A percentile compares a stretch with the other conserved stretches of the same genome.
Evolutionary conservation across 1,284 basidiomycete genomes (phyloP).

Genomic region (Leccinum insolens): DNA sequence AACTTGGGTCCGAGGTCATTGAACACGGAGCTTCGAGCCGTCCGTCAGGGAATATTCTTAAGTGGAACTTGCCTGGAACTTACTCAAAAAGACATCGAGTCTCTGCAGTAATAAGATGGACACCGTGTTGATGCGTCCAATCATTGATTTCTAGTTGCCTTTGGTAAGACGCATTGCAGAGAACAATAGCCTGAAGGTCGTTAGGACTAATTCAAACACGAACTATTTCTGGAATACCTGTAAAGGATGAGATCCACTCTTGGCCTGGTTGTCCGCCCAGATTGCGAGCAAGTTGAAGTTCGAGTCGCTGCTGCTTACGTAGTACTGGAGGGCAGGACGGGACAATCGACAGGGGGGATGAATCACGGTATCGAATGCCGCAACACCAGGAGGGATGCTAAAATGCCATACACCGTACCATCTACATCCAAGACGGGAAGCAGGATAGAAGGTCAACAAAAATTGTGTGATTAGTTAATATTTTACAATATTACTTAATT

Average conservation of each 20-base stretch:
- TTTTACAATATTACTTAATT: too few relatives aligned
- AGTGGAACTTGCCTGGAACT: conserved; percentile 26
- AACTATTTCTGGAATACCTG: conserved; percentile 57
- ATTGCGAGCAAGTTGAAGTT: too few relatives aligned
- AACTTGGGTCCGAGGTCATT: conserved; percentile 97
- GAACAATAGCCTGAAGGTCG: conserved; percentile 76
- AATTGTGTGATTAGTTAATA: too few relatives aligned
- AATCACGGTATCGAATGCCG: too few relatives aligned
- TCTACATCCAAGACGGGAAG: too few relatives aligned
- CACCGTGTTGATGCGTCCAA: conserved; percentile 86
- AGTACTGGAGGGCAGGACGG: too few relatives aligned
- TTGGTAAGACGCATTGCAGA: conserved; percentile 76
- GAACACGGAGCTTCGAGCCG: conserved; percentile 77
- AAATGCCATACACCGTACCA: too few relatives aligned
- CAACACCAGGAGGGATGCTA: too few relatives aligned
- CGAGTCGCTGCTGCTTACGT: too few relatives aligned
- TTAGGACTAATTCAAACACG: conserved; percentile 4
- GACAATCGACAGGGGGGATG: too few relatives aligned
- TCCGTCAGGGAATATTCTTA: conserved; percentile 25
- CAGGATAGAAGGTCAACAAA: too few relatives aligned
- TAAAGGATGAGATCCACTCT: conserved; percentile 60
- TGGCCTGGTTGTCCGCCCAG: too few relatives aligned
- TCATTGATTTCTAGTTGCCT: conserved; percentile 96
- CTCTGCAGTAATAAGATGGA: conserved; percentile 93
- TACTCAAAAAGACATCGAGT: conserved; percentile 95